Base-by-base conservation (phyloP, 371 early-diverging fungal species). In the Mucor sp. region DNA sequence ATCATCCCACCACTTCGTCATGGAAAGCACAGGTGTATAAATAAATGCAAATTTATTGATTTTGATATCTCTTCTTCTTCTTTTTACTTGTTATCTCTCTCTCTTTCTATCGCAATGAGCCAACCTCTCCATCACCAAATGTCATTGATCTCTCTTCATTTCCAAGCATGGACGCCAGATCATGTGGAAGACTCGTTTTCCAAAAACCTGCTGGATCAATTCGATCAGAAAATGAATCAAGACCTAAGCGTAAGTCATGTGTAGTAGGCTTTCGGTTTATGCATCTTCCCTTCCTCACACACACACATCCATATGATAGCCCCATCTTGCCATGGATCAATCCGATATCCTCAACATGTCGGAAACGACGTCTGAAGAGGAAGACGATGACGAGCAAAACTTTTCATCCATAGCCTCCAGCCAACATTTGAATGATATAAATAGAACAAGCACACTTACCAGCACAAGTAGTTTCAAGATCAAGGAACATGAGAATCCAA, bases 401-500 rank as follows among this genome's bases (percentile, higher is more conserved):
- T 23, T 53, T 23, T 53, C 27, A 25, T 53, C 53, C 14, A 53
- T 53, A 1, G 25, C 53, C 1, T 53, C 53, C 11, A 53, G 27
- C 27, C 53, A 27, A 14, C 14, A 53, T 53, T 53, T 27, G 27
- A 53, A 53, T 53, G 27, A 27, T 53, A 27, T 23, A 53, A 53
- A 27, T 53, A 53, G 30, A 64, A 21, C 53, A 27, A 53, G 53
- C 41, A 41, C 17, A 41, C 4, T 3, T 12, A 53, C 47, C 30
- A 35, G 55, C 37, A 37, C 25, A 33, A 48, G 37, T 48, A 47
- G 28, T 6, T 21, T 21, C 27, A 21, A 57, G 12, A 58, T 65
- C 32, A 65, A 57, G 33, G 59, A 65, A 33, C 65, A 65, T 58
- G 48, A 65, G 11, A 48, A 3, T 6, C 58, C 59, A 37, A 65